Conservation (phyloP, 1,139 yeast species). For the Taphrina deformans region DNA sequence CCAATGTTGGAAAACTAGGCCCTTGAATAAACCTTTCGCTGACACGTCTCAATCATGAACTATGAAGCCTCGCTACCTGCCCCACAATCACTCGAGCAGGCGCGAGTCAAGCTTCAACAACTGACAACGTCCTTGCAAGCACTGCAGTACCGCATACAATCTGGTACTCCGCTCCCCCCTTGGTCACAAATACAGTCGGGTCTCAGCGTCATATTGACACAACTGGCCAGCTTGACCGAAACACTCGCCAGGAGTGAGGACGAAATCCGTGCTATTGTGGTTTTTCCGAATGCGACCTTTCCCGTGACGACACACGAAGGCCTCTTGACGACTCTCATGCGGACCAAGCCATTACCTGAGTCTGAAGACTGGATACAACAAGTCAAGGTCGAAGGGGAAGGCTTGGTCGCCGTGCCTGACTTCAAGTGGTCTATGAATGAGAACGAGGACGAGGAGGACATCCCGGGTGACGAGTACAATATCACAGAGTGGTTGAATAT, state of each 20-base stretch:
- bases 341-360: constrained; percentile 86
- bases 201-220: constrained; percentile 22
- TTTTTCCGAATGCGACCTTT: constrained; percentile 73
- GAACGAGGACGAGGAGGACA: constrained; percentile 7
- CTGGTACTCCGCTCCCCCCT: constrained; percentile 6
- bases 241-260: constrained; percentile 17
- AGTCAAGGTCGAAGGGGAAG: constrained; percentile 1
- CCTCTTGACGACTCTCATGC: constrained; percentile 71
- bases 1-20: no score
- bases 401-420: not conserved
- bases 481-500: constrained; percentile 11
- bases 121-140: constrained; percentile 27
- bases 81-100: constrained; percentile 26
- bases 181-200: constrained; percentile 26
- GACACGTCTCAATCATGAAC: not conserved
- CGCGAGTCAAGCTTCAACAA: constrained; percentile 26
- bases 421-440: not conserved
- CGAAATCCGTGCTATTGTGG: constrained; percentile 17
- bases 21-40: not conserved
- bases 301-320: constrained; percentile 84
- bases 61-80: constrained; percentile 5
- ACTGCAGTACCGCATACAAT: constrained; percentile 9
- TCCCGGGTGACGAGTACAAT: constrained; percentile 3
- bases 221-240: constrained; percentile 17
- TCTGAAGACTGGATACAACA: constrained; percentile 68